These are phyloP conservation scores for Dothideomycetidae sp. DNA, from an alignment of 2,329 filamentous ascomycete genomes.

Conservation along the genomic window DNA sequence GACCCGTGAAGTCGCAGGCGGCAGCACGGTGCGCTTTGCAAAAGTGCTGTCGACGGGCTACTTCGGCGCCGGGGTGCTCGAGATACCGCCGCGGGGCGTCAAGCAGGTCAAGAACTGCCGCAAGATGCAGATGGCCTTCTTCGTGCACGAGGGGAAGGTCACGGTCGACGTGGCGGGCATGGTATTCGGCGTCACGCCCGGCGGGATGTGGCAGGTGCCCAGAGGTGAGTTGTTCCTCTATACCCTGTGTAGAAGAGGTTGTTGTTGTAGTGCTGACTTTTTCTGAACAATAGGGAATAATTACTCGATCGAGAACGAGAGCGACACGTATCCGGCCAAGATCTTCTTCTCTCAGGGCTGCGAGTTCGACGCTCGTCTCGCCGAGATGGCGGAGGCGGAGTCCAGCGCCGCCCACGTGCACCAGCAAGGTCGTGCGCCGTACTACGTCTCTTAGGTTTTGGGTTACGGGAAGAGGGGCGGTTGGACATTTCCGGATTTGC, in stretches of 20 bases:
- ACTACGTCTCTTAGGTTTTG: too few relatives aligned
- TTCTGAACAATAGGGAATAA: conserved; percentile 60
- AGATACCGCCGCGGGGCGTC: conserved; percentile 66
- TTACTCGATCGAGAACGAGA: conserved; percentile 79
- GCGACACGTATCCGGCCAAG: conserved; percentile 49
- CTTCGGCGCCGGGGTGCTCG: conserved; percentile 80
- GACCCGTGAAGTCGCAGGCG: conserved; percentile 44
- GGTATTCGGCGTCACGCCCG: conserved; percentile 68
- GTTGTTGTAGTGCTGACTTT: conserved; percentile 5
- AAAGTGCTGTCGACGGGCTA: conserved; percentile 77
- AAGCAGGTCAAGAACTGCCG: conserved; percentile 86
- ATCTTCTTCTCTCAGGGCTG: conserved; percentile 91
- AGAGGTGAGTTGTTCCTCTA: conserved; percentile 51
- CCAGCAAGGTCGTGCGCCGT: too few relatives aligned
- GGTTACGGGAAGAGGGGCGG: conserved; percentile 1
- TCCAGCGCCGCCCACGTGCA: background rate
- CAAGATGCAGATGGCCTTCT: conserved; percentile 96
- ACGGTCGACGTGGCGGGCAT: conserved; percentile 62
- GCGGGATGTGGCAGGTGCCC: conserved; percentile 88
- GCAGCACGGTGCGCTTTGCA: conserved; percentile 72
- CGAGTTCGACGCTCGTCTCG: conserved; percentile 34
- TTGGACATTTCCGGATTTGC: background rate
- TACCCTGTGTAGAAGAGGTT: too few relatives aligned
- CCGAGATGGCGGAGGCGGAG: conserved; percentile 12
- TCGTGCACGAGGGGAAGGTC: conserved; percentile 72